Conservation (phyloP, 495 filamentous ascomycete species). For the Pyronema omphalodes region DNA sequence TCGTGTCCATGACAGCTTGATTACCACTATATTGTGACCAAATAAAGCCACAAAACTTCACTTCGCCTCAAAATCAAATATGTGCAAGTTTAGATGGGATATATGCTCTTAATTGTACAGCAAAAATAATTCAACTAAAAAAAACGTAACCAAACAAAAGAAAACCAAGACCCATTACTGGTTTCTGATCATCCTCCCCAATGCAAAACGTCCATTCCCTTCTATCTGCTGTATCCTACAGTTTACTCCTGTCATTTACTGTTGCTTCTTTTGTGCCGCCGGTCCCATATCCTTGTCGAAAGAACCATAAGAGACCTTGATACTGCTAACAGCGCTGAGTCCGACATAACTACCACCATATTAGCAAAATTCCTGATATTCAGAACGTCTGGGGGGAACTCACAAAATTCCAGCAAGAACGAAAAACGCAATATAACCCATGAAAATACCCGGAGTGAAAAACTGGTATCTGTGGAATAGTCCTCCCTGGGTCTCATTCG, state of each 20-base stretch:
- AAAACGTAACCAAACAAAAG: neutral
- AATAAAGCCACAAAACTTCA: too few relatives aligned
- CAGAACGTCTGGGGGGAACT: neutral
- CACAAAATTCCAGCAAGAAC: conserved; percentile 55
- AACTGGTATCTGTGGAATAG: conserved; percentile 87
- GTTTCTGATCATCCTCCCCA: neutral
- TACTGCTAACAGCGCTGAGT: conserved; percentile 51
- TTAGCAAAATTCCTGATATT: neutral
- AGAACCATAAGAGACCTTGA: conserved; percentile 78
- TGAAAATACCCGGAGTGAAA: conserved; percentile 76
- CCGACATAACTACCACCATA: conserved; percentile 33
- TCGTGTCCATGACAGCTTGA: too few relatives aligned
- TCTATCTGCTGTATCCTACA: too few relatives aligned
- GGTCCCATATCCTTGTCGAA: conserved; percentile 94
- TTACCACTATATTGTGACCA: too few relatives aligned
- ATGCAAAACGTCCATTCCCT: conserved; percentile 4
- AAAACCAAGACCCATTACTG: neutral
- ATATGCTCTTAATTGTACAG: conserved; percentile 1
- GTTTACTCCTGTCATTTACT: neutral
- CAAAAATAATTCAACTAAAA: neutral
- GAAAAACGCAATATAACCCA: conserved; percentile 48
- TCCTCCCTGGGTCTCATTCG: conserved; percentile 30
- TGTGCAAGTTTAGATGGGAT: neutral
- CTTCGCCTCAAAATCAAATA: too few relatives aligned
- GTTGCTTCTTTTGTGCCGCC: conserved; percentile 60